Percentiles rank a stretch among this genome's conserved stretches.
Evolutionary conservation across 1,284 basidiomycete species (phyloP).

Genomic region (Rhodofomes roseus): DNA sequence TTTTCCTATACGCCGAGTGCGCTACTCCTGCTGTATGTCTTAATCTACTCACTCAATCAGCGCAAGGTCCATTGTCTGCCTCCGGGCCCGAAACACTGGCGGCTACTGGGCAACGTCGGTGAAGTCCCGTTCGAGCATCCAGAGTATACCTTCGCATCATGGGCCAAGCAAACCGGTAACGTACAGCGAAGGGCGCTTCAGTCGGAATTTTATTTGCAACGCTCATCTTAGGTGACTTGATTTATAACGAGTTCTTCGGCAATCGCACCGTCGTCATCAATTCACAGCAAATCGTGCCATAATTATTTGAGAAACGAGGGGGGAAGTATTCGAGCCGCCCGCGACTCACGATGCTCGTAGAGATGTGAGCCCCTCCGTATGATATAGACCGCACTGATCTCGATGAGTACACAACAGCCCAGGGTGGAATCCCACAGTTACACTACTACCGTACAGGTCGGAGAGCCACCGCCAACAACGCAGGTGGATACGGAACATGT

Average conservation of each 20-base stretch:
- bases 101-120: not conserved
- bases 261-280: not conserved
- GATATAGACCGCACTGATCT: not conserved
- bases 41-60: not conserved
- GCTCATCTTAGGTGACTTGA: not conserved
- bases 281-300: not conserved
- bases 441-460: slow-evolving; percentile 3
- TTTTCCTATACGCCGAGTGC: not conserved
- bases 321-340: slow-evolving; percentile 12
- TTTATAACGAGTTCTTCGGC: not conserved
- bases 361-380: slow-evolving; percentile 1
- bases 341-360: not conserved
- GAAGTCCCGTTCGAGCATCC: not conserved
- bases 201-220: not conserved
- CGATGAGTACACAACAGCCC: no score
- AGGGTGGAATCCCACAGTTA: not conserved
- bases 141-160: not conserved
- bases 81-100: not conserved
- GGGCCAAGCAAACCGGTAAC: not conserved
- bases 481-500: slow-evolving; percentile 20
- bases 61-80: not conserved
- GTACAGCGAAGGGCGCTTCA: not conserved
- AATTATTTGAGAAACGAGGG: not conserved
- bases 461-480: slow-evolving; percentile 20
- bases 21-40: not conserved